Evolutionary conservation across 208 protist species (phyloP).

Genomic region (Leishmania braziliensis): DNA sequence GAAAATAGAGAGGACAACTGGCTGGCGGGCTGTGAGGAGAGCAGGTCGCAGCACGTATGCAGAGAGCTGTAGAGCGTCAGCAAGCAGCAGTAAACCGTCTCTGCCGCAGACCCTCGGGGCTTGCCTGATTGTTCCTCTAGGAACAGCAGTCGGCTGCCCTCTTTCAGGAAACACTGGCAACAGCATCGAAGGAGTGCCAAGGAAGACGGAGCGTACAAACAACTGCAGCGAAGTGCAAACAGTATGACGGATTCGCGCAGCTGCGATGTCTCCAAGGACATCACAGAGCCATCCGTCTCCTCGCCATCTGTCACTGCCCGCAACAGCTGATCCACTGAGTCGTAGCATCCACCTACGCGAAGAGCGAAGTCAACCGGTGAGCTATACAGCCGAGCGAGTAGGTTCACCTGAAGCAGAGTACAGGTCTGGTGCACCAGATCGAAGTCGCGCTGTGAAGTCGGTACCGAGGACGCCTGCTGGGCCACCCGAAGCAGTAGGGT

Average conservation of each 20-base stretch:
- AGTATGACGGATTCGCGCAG: slow-evolving; percentile 18
- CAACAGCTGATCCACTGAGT: slow-evolving; percentile 21
- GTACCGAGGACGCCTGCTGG: slow-evolving; percentile 13
- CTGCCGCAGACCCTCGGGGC: slow-evolving; percentile 38
- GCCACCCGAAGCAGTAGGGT: slow-evolving; percentile 51
- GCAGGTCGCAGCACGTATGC: slow-evolving; percentile 45
- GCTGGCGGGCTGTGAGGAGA: slow-evolving; percentile 25
- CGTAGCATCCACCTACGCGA: slow-evolving; percentile 23
- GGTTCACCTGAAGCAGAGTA: slow-evolving; percentile 70
- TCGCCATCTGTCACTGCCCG: slow-evolving; percentile 7
- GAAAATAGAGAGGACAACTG: slow-evolving; percentile 62
- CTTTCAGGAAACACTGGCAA: slow-evolving; percentile 74
- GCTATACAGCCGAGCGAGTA: slow-evolving; percentile 42
- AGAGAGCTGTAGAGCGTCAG: slow-evolving; percentile 69
- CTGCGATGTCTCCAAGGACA: background rate
- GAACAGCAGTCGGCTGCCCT: slow-evolving; percentile 51
- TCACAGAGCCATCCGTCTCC: slow-evolving; percentile 18
- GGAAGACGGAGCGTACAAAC: slow-evolving; percentile 20
- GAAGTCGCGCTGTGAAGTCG: slow-evolving; percentile 13
- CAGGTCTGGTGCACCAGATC: slow-evolving; percentile 40
- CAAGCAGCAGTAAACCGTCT: slow-evolving; percentile 60
- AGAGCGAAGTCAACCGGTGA: slow-evolving; percentile 20
- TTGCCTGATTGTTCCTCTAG: slow-evolving; percentile 54
- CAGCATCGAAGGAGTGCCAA: slow-evolving; percentile 53
- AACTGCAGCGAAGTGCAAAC: slow-evolving; percentile 19